Base-by-base conservation (phyloP, 306 rosid species). In the Crataegus laevigata region DNA sequence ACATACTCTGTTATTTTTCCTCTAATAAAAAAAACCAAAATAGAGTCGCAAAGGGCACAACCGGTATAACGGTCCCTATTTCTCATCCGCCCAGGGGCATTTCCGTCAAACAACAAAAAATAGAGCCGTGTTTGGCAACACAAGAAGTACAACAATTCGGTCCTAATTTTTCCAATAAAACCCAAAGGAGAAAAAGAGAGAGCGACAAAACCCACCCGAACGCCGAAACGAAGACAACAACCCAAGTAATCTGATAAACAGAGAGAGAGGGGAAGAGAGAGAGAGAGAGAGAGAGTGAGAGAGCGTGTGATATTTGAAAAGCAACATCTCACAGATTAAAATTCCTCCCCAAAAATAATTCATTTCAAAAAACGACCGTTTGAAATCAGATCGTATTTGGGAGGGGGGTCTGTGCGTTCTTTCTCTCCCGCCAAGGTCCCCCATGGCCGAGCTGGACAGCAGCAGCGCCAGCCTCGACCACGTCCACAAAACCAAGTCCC, bases 351-450 rank as follows among this genome's bases (percentile, higher is more conserved):
- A 47, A 47, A 15, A 19, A 29, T 42, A 47, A 29, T 63, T 63
- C 68, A 62, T 69, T 77, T 85, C 71, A 83, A 83, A 82, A 80
- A 82, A 8, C 15, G 58, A 81, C 80, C 77, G 87, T 83, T 86
- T 64, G 54, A 47, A 47, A 17, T 47, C 54, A 13, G 65, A 55
- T 22, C 61, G 61, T 55, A 34, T 55, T 9, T n/a, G 24, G 24
- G 47, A 76, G 66, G 75, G 75, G 30, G 77, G 77, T 88, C 88
- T 75, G 67, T 84, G 83, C 51, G 66, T 38, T 5, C 19, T 19
- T 51, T 57, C 79, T 61, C 89, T 89, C 96, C 90, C 96, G 97
- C 97, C 98, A 94, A 78, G 77, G 85, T 79, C 66, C 63, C 54
- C 54, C 17, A 83, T 86, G 90, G 87, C 94, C 79, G 91, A 84